phyloP scores from a whole-genome alignment of 2,329 filamentous ascomycete genomes.

The Nemania sp. region DNA sequence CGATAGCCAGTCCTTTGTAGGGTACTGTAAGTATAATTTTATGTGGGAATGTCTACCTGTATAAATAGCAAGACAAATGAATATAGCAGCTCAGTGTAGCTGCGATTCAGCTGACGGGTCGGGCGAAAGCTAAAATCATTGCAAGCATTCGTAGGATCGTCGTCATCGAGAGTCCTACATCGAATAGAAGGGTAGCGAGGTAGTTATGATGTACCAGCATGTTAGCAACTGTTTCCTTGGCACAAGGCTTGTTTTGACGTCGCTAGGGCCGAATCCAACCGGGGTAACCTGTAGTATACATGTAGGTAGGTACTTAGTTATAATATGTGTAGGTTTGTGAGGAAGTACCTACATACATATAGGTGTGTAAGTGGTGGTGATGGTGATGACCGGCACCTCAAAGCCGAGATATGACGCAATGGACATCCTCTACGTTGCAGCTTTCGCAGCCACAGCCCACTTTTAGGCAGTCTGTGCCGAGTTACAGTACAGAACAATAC shows the following conservation, averaged over 20 bases:
- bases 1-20: neutral
- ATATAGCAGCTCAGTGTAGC: neutral
- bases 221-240: slow-evolving; percentile 30
- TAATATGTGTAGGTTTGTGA: no score
- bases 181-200: neutral
- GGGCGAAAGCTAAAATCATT: neutral
- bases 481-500: neutral
- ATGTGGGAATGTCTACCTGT: neutral
- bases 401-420: slow-evolving; percentile 10
- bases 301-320: neutral
- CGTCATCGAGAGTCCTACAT: neutral
- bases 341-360: neutral
- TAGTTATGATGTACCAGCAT: neutral
- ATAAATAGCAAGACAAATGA: neutral
- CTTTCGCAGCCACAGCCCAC: neutral
- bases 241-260: slow-evolving; percentile 28
- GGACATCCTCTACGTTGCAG: neutral
- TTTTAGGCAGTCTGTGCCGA: neutral
- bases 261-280: slow-evolving; percentile 14
- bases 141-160: neutral
- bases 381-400: neutral
- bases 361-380: neutral
- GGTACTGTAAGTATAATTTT: neutral
- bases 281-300: slow-evolving; percentile 9
- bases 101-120: neutral